These are phyloP conservation scores for Pleurotus tuoliensis DNA, from an alignment of 768 basidiomycete genomes.

Conservation along the genomic window DNA sequence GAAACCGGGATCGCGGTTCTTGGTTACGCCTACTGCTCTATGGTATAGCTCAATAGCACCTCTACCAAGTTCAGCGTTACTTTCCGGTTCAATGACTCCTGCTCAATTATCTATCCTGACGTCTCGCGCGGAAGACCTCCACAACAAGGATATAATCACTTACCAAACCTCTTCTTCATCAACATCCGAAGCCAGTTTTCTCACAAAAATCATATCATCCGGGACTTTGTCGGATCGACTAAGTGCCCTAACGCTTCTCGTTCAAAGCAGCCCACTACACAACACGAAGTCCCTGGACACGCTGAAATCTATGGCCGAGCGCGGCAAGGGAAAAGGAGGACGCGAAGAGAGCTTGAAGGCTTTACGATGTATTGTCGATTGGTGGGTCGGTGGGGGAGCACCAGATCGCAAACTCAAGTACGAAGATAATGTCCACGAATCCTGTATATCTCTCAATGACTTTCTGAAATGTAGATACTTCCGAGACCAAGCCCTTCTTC, in stretches of 20 bases:
- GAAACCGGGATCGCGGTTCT: conserved; percentile 34
- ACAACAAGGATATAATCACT: conserved; percentile 33
- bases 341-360: conserved; percentile 93
- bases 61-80: conserved; percentile 27
- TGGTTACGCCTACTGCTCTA: conserved; percentile 38
- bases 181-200: conserved; percentile 74
- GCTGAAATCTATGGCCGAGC: conserved; percentile 71
- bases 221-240: conserved; percentile 92
- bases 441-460: background rate
- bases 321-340: conserved; percentile 78
- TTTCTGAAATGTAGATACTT: conserved; percentile 62
- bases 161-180: conserved; percentile 57
- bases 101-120: conserved; percentile 42
- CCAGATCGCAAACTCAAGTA: conserved; percentile 84
- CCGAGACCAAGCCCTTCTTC: conserved; percentile 77
- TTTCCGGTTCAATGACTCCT: conserved; percentile 32
- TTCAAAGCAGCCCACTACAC: conserved; percentile 85
- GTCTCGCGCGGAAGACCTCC: conserved; percentile 38
- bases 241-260: conserved; percentile 84
- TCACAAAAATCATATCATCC: conserved; percentile 78
- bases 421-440: conserved; percentile 19
- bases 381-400: conserved; percentile 96
- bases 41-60: conserved; percentile 51
- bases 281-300: conserved; percentile 78
- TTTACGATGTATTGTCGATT: conserved; percentile 87